Conservation (phyloP, 108 stramenopile genomes). For the Aurantiochytrium sp. region DNA sequence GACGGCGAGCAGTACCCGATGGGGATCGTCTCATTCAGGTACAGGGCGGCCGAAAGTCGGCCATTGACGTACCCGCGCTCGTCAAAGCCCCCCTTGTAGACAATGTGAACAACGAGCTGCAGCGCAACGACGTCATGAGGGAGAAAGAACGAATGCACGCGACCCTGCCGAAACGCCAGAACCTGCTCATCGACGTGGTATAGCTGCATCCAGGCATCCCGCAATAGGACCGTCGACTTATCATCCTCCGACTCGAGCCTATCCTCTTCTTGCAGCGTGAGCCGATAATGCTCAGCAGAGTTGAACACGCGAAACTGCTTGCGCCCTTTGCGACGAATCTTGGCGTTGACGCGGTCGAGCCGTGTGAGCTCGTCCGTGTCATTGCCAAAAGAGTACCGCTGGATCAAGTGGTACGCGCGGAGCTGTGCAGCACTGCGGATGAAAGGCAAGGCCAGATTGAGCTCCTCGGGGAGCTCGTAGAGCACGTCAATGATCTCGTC, state of each 20-base stretch:
- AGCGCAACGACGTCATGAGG: neutral
- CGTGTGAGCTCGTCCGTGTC: neutral
- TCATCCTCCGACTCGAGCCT: neutral
- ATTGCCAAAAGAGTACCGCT: slow-evolving; percentile 20
- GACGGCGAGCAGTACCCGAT: slow-evolving; percentile 35
- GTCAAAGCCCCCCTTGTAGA: slow-evolving; percentile 44
- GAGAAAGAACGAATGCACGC: neutral
- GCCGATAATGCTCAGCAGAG: neutral
- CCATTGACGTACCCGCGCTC: slow-evolving; percentile 43
- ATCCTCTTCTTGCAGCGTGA: slow-evolving; percentile 11
- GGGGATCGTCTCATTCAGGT: slow-evolving; percentile 26
- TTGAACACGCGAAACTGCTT: neutral
- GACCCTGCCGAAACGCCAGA: neutral
- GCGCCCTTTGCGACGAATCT: neutral
- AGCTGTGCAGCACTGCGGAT: neutral
- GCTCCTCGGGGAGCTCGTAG: neutral
- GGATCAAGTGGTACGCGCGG: neutral
- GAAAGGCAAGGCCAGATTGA: neutral
- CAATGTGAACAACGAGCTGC: slow-evolving; percentile 35
- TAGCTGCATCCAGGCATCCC: neutral
- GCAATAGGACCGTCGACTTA: neutral
- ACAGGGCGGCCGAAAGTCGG: slow-evolving; percentile 40
- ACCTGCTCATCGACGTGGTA: neutral
- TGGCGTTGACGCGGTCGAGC: slow-evolving; percentile 14
- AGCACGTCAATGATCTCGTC: slow-evolving; percentile 18